phyloP scores from a whole-genome alignment of 2,329 filamentous ascomycete species.

The Phyllosticta capitalensis region DNA sequence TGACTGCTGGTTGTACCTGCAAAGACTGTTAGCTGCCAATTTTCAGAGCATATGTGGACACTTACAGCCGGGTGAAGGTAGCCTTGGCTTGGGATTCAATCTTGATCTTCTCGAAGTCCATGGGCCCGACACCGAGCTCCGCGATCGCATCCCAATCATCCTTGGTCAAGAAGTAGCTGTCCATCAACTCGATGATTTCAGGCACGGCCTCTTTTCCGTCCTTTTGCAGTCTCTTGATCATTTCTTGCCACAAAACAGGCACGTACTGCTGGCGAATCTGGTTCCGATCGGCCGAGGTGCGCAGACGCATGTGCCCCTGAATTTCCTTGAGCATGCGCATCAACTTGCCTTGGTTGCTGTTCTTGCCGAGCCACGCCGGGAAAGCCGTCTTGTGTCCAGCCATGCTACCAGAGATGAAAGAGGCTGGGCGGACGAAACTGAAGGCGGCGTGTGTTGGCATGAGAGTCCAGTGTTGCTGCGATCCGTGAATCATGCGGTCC shows the following conservation, averaged over 20 bases:
- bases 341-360: conserved; percentile 69
- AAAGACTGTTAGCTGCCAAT: conserved; percentile 13
- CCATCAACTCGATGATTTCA: conserved; percentile 89
- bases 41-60: conserved; percentile 18
- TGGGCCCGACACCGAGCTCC: conserved; percentile 80
- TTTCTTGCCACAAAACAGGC: conserved; percentile 73
- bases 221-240: conserved; percentile 62
- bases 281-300: conserved; percentile 80
- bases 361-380: conserved; percentile 88
- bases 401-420: conserved; percentile 73
- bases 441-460: conserved; percentile 97
- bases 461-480: conserved; percentile 94
- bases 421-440: conserved; percentile 85
- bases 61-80: conserved; percentile 79
- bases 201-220: conserved; percentile 76
- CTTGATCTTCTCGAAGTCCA: conserved; percentile 64
- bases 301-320: conserved; percentile 91
- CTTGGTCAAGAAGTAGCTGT: conserved; percentile 87
- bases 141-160: conserved; percentile 91
- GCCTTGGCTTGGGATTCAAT: conserved; percentile 81
- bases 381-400: conserved; percentile 58
- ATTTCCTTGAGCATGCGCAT: conserved; percentile 82
- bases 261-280: conserved; percentile 93
- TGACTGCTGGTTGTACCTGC: conserved; percentile 71
- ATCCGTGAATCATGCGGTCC: conserved; percentile 95